A percentile compares a stretch with the other conserved stretches of the same genome.
phyloP scores from a whole-genome alignment of 495 filamentous ascomycete genomes.

The Lasiosphaeriaceae sp. region DNA sequence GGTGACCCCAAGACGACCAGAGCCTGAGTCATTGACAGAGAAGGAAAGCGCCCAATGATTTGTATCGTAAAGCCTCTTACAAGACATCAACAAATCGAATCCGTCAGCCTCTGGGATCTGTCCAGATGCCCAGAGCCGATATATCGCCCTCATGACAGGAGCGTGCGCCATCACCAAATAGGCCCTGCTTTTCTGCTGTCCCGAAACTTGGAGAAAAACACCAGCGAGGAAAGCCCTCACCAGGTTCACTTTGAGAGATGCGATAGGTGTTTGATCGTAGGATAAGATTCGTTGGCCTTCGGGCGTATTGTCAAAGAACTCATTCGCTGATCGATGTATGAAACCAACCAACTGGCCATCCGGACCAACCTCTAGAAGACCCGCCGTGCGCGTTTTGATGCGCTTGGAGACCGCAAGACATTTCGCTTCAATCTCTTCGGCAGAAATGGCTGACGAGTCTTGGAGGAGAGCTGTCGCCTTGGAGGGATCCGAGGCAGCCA shows the following conservation, averaged over 20 bases:
- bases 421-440: not conserved
- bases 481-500: constrained; percentile 3
- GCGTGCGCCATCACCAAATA: not conserved
- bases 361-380: constrained; percentile 7
- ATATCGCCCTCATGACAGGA: not conserved
- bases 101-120: not conserved
- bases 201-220: not conserved
- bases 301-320: constrained; percentile 6
- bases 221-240: constrained; percentile 5
- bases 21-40: not conserved
- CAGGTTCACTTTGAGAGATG: not conserved
- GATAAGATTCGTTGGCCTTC: constrained; percentile 9
- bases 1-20: not conserved
- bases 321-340: constrained; percentile 16
- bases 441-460: not conserved
- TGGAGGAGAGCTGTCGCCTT: not conserved
- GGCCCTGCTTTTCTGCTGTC: not conserved
- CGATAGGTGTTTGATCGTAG: constrained; percentile 4
- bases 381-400: constrained; percentile 11
- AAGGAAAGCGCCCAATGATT: not conserved
- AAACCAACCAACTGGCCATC: constrained; percentile 5
- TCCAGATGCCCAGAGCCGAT: not conserved
- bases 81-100: constrained; percentile 1
- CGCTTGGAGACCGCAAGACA: not conserved
- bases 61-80: constrained; percentile 2